These are phyloP conservation scores for Copromyces sp. DNA, from an alignment of 495 filamentous ascomycete genomes.

Conservation along the genomic window DNA sequence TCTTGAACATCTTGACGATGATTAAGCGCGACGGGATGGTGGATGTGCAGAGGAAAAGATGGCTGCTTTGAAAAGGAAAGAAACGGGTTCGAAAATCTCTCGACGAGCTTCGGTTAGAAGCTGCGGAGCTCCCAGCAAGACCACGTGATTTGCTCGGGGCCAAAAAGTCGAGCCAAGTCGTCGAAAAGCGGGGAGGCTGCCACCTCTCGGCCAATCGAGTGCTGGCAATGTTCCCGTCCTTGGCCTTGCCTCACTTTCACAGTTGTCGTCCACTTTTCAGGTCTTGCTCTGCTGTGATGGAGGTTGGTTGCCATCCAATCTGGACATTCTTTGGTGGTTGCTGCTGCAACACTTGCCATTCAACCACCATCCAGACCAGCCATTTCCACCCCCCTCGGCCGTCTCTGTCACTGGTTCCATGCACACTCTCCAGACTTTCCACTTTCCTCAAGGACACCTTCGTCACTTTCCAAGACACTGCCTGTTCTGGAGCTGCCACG, in stretches of 20 bases:
- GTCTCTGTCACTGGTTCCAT: not conserved
- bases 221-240: not conserved
- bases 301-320: not conserved
- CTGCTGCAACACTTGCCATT: not conserved
- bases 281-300: not conserved
- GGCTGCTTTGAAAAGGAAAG: constrained; percentile 29
- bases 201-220: not conserved
- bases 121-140: constrained; percentile 23
- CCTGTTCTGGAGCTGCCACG: not conserved
- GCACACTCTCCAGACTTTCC: not conserved
- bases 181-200: not conserved
- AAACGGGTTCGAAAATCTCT: constrained; percentile 32
- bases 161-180: not conserved
- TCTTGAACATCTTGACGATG: constrained; percentile 79
- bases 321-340: not conserved
- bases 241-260: not conserved
- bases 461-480: not conserved
- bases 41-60: constrained; percentile 27
- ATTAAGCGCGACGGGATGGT: constrained; percentile 36
- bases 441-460: not conserved
- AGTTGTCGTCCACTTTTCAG: not conserved
- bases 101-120: constrained; percentile 28
- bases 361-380: not conserved
- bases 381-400: not conserved
- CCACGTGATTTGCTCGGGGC: constrained; percentile 17